Percentiles rank a stretch among this genome's conserved stretches.
Conservation (phyloP, 140 eudicot genomes). For the Erigeron philadelphicus region DNA sequence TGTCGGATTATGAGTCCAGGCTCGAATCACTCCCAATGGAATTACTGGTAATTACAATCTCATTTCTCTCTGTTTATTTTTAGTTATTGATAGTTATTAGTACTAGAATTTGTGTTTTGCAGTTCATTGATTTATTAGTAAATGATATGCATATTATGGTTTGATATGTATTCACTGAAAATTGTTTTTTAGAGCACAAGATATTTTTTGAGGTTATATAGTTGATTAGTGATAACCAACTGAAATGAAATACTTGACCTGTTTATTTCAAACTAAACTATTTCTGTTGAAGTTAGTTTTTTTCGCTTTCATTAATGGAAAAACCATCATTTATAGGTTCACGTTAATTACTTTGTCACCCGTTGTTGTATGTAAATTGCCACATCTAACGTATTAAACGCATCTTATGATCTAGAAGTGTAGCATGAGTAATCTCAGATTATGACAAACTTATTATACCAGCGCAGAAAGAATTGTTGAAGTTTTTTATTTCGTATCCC, state of each 20-base stretch:
- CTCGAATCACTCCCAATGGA: constrained; percentile 90
- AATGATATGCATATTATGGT: not conserved
- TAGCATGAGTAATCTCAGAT: no score
- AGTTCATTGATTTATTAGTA: no score
- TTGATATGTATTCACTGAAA: constrained; percentile 3
- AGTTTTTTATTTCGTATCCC: not conserved
- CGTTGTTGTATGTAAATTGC: no score
- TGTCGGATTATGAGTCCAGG: constrained; percentile 57
- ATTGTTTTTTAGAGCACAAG: not conserved
- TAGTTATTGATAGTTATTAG: not conserved
- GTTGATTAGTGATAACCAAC: not conserved
- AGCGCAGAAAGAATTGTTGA: no score
- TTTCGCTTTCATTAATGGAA: not conserved
- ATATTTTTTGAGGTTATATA: constrained; percentile 1
- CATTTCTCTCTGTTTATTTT: not conserved
- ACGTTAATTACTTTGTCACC: not conserved
- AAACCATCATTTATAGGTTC: not conserved
- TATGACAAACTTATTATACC: no score
- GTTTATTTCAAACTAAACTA: not conserved
- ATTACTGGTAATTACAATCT: constrained; percentile 56
- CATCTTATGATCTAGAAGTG: no score
- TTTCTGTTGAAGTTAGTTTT: not conserved
- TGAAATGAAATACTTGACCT: not conserved
- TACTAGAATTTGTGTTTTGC: not conserved
- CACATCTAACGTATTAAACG: no score